Evolutionary conservation across 148 eudicot species (phyloP), one percentile per base, ranked within the genome.

Genomic region (Fagopyrum esculentum): DNA sequence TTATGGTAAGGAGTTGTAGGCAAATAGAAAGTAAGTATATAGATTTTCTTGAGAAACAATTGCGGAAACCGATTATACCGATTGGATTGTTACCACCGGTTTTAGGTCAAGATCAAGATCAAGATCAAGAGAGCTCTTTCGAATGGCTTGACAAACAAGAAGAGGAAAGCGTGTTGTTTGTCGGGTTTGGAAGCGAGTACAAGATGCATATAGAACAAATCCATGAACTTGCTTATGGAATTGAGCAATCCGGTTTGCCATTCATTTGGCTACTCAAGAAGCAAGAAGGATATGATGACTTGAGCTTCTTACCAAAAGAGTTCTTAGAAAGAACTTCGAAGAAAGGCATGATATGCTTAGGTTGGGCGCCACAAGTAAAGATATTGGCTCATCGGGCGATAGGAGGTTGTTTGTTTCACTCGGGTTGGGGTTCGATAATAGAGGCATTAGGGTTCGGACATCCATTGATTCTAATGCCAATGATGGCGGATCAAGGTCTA

Each of bases 111-210:
- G n/a, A n/a, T n/a, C n/a, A n/a, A n/a, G 69, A 63, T 63, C 69
- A 30, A 29, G 44, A 61, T 26, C 68, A 26, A 61, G 2, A 2
- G 69, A 63, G 69, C 69, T 29, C 69, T 0, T 63, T 63, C 69
- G n/a, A 63, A 30, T 63, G 69, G 69, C 69, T 63, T 63, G 69
- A 63, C 45, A 63, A 63, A 43, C 69, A 63, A 10, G 69, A 30
- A 5, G 16, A 63, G 12, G 69, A 44, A 29, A 16, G 6, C 4
- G 66, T 60, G 3, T 35, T 60, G 35, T 60, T 60, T 60, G 66
- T 60, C 9, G 66, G 66, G 66, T 60, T 60, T 60, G 66, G 66
- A 35, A 60, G 66, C 40, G 66, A 60, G 40, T 60, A 60, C 66
- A 60, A 60, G 43, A 60, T 60, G 66, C 6, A 8, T 12, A 60